phyloP scores from a whole-genome alignment of 163 green algal genomes.

The Scenedesmus sp. region DNA sequence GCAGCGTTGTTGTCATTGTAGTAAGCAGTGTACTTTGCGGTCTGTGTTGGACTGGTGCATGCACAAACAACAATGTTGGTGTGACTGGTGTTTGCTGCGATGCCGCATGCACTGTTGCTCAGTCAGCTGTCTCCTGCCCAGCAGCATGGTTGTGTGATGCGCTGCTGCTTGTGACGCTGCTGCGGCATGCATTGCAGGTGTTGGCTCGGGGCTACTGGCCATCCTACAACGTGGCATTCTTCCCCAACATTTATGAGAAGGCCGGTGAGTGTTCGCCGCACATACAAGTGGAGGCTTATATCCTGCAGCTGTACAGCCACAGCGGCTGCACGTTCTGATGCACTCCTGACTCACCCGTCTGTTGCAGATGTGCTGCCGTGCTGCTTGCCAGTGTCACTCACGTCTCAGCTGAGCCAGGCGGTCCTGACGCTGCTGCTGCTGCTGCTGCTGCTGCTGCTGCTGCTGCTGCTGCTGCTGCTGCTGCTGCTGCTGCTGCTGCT shows the following conservation, averaged over 20 bases:
- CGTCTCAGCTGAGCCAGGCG: too few species aligned
- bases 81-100: not conserved
- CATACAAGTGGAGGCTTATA: too few species aligned
- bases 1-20: too few species aligned
- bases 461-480: too few species aligned
- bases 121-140: not conserved
- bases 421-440: not conserved
- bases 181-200: not conserved
- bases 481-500: not conserved
- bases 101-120: not conserved
- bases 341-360: too few species aligned
- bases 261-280: not conserved
- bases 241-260: slow-evolving; percentile 66
- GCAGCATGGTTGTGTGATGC: not conserved
- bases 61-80: not conserved
- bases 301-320: not conserved
- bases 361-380: too few species aligned
- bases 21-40: not conserved
- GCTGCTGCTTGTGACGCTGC: not conserved
- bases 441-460: not conserved
- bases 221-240: slow-evolving; percentile 80
- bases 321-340: too few species aligned
- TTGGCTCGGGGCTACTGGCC: slow-evolving; percentile 75
- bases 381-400: not conserved
- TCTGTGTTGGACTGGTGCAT: not conserved